A percentile compares a stretch with the other conserved stretches of the same genome.
Conservation (phyloP, 352 stramenopile genomes). For the Pelagophyceae sp. region DNA sequence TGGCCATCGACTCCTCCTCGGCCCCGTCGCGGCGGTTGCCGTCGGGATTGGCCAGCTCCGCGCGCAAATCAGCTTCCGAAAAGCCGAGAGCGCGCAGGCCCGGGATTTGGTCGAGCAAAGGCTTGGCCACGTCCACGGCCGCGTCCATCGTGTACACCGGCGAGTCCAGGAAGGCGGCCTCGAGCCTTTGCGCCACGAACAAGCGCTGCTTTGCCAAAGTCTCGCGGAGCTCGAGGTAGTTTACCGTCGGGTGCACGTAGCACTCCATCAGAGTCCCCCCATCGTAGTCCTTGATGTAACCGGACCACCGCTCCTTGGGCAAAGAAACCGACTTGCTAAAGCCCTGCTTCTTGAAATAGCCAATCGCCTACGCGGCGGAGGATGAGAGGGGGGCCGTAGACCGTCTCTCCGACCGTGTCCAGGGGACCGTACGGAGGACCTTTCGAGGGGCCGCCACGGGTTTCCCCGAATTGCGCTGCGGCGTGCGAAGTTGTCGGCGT, state of each 20-base stretch:
- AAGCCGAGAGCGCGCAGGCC: conserved; percentile 62
- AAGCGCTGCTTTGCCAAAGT: conserved; percentile 86
- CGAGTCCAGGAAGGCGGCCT: conserved; percentile 26
- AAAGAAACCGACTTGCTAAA: conserved; percentile 55
- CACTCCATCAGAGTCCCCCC: conserved; percentile 98
- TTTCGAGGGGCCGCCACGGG: too few species aligned
- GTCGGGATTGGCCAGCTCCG: conserved; percentile 36
- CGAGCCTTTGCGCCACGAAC: conserved; percentile 62
- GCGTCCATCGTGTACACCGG: not conserved
- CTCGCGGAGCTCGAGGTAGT: conserved; percentile 87
- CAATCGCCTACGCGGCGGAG: too few species aligned
- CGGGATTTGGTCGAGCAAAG: conserved; percentile 39
- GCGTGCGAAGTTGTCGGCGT: conserved; percentile 97
- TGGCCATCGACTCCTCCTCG: conserved; percentile 57
- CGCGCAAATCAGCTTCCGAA: conserved; percentile 46
- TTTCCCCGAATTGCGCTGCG: too few species aligned
- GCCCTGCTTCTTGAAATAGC: conserved; percentile 98
- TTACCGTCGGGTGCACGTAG: conserved; percentile 91
- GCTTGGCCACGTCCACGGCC: not conserved
- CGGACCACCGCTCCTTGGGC: conserved; percentile 79
- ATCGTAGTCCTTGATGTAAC: conserved; percentile 99
- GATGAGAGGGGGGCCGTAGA: too few species aligned
- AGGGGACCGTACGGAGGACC: too few species aligned
- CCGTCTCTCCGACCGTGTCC: too few species aligned
- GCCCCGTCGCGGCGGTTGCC: conserved; percentile 43